phyloP scores from a whole-genome alignment of 2,329 filamentous ascomycete species.

The Arthrobotrys musiformis region DNA sequence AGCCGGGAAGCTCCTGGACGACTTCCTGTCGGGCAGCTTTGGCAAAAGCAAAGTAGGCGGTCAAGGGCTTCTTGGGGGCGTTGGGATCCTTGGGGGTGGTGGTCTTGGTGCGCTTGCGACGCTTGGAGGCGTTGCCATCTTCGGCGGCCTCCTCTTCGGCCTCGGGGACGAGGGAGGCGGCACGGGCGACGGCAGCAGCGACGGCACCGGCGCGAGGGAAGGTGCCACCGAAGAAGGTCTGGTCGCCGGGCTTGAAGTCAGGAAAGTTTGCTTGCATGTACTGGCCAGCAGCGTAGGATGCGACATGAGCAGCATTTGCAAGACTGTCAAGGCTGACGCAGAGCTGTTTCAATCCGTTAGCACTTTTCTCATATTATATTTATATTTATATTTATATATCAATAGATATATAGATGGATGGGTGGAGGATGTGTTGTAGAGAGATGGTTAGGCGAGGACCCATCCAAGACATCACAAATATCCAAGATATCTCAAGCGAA shows the following conservation, averaged over 20 bases:
- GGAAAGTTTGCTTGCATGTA: conserved; percentile 46
- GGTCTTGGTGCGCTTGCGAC: conserved; percentile 78
- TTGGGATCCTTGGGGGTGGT: conserved; percentile 77
- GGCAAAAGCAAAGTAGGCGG: conserved; percentile 95
- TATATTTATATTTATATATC: too few species aligned
- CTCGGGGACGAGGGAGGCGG: conserved; percentile 10
- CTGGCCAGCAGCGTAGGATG: conserved; percentile 47
- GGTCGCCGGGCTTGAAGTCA: conserved; percentile 22
- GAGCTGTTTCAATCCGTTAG: conserved; percentile 27
- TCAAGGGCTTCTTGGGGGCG: conserved; percentile 91
- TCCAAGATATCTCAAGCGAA: too few species aligned
- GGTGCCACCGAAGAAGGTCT: conserved; percentile 25
- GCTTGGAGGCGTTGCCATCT: conserved; percentile 50
- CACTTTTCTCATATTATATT: neutral
- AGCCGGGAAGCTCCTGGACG: conserved; percentile 77
- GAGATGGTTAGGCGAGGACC: neutral
- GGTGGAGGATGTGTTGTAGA: neutral
- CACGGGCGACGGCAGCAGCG: neutral
- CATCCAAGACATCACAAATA: too few species aligned
- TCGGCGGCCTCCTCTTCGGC: conserved; percentile 38
- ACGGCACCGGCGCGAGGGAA: conserved; percentile 22
- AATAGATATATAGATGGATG: too few species aligned
- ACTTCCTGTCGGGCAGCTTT: conserved; percentile 86
- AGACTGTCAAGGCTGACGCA: conserved; percentile 43
- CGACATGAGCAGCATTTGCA: conserved; percentile 42